phyloP scores from a whole-genome alignment of 345 rosid genomes.

The Anastatica hierochuntica region DNA sequence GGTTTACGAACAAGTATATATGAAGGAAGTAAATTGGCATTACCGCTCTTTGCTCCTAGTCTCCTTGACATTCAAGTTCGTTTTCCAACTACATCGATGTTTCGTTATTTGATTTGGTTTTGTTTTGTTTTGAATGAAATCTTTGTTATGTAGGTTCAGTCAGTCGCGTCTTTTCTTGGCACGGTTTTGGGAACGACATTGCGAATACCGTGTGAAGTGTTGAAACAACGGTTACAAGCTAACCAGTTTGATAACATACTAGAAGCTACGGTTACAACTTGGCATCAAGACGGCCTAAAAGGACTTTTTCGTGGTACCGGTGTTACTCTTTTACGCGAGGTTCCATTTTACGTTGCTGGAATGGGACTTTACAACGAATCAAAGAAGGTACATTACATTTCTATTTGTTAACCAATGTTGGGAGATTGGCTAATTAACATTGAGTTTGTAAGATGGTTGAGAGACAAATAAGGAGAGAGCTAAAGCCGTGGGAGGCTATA shows the following conservation, averaged over 20 bases:
- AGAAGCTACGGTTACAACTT: constrained; percentile 62
- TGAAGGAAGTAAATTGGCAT: constrained; percentile 70
- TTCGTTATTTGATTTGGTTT: constrained; percentile 2
- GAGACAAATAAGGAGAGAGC: constrained; percentile 54
- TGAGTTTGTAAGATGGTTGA: constrained; percentile 42
- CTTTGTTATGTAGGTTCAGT: constrained; percentile 53
- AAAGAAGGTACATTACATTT: constrained; percentile 90
- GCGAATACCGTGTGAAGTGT: constrained; percentile 85
- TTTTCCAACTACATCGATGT: neutral
- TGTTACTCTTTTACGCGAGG: constrained; percentile 84
- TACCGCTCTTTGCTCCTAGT: constrained; percentile 66
- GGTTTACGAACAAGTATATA: constrained; percentile 86
- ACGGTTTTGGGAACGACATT: constrained; percentile 79
- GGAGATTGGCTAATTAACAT: too few relatives aligned
- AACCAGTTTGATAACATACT: constrained; percentile 72
- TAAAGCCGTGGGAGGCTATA: constrained; percentile 82
- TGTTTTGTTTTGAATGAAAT: neutral
- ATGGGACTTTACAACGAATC: constrained; percentile 79
- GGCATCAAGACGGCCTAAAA: constrained; percentile 75
- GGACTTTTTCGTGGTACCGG: constrained; percentile 93
- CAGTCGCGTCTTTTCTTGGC: constrained; percentile 72
- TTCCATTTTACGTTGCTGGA: constrained; percentile 92
- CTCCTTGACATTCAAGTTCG: constrained; percentile 80
- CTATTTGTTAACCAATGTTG: too few relatives aligned
- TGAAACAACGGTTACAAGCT: constrained; percentile 98